Evolutionary conservation across 306 rosid genomes (phyloP).

Genomic region (Pyrus pyrifolia): DNA sequence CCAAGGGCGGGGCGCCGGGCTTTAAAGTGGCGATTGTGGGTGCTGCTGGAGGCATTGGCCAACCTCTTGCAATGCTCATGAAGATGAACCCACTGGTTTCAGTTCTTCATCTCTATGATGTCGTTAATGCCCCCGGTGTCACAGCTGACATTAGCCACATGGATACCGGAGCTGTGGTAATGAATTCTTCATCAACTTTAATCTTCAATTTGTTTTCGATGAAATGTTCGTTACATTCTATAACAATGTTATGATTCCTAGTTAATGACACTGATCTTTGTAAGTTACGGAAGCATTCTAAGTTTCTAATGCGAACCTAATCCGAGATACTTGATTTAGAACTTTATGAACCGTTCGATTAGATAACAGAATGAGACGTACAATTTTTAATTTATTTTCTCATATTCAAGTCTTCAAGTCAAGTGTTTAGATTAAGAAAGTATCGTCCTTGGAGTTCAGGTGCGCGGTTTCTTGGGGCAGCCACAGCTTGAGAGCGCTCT

Average conservation of each 20-base stretch:
- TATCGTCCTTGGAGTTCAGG: constrained; percentile 28
- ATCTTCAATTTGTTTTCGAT: not conserved
- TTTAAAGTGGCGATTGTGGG: constrained; percentile 89
- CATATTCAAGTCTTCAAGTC: too few species aligned
- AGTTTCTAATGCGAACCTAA: not conserved
- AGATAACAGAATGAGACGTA: not conserved
- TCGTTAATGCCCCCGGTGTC: constrained; percentile 88
- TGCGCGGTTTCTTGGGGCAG: constrained; percentile 84
- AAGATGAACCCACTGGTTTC: constrained; percentile 93
- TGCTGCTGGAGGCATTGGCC: constrained; percentile 97
- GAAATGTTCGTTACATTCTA: not conserved
- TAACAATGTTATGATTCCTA: not conserved
- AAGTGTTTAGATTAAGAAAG: not conserved
- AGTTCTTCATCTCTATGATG: constrained; percentile 94
- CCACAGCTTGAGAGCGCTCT: constrained; percentile 82
- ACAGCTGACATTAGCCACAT: constrained; percentile 95
- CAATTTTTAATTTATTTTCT: too few species aligned
- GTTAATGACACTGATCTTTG: not conserved
- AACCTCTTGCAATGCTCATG: constrained; percentile 79
- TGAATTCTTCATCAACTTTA: constrained; percentile 4
- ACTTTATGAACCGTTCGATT: not conserved
- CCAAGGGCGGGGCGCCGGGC: constrained; percentile 86
- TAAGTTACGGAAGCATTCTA: not conserved
- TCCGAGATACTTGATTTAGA: not conserved
- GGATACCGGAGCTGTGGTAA: constrained; percentile 95